Base-by-base conservation (phyloP, 352 stramenopile genomes). In the Phytophthora citricola region DNA sequence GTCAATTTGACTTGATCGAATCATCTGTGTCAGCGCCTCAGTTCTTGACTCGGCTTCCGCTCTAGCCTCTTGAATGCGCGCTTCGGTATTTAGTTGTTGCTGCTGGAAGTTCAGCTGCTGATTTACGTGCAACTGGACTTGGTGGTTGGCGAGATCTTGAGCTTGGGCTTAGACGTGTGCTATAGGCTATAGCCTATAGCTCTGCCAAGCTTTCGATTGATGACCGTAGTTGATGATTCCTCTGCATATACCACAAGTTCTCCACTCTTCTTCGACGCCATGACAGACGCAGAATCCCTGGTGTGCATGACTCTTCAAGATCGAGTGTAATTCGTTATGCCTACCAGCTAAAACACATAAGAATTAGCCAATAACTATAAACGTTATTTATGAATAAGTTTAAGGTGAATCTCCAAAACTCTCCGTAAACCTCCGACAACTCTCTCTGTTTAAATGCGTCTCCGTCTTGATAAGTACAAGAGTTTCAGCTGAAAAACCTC, bases 31-130 rank as follows among this genome's bases (percentile, higher is more conserved):
- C n/a, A 51, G 41, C 27, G 27, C 32, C 17, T 20, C 11, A 8
- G 31, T 50, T n/a, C 27, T 51, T 20, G 43, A 34, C 17, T 60
- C n/a, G 22, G 53, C 41, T 46, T 51, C 41, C 14, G 29, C 31
- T 7, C 20, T 31, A 17, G 34, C 49, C 34, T 44, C 32, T 34
- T 56, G 49, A 5, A 56, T 34, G 24, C 29, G 47, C n/a, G 47
- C 31, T 22, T 54, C 47, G n/a, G n/a, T n/a, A n/a, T n/a, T n/a
- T n/a, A n/a, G n/a, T n/a, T n/a, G n/a, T n/a, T n/a, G n/a, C 14
- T 46, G 34, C 24, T 52, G 49, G 12, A 34, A n/a, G 44, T 46
- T 31, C 27, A 46, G 10, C 22, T 46, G 49, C 49, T 46, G 32
- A 22, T 12, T 46, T 11, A 22, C 34, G 22, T 56, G 34, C 17